Percentiles rank a stretch among this genome's conserved stretches.
Evolutionary conservation across 371 early-diverging fungal species (phyloP).

Genomic region (Mucor racemosus): DNA sequence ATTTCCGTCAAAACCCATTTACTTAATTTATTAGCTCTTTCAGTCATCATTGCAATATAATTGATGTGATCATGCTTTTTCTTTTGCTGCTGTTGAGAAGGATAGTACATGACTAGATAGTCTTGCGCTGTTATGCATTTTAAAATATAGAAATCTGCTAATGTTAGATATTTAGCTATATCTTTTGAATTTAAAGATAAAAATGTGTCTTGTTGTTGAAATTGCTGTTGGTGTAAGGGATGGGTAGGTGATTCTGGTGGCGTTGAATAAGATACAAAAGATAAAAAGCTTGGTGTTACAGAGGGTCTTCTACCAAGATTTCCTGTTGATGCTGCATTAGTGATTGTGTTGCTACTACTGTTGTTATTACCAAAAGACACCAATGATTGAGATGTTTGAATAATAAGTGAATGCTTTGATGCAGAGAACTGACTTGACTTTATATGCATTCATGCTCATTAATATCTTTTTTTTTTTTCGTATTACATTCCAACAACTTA

Average conservation of each 20-base stretch:
- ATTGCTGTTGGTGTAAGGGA: neutral
- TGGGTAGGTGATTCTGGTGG: slow-evolving; percentile 43
- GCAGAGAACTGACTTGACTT: slow-evolving; percentile 1
- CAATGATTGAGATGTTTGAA: slow-evolving; percentile 27
- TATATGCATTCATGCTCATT: neutral
- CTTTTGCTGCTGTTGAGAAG: neutral
- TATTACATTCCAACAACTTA: slow-evolving; percentile 4
- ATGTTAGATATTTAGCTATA: slow-evolving; percentile 44
- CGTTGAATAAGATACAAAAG: slow-evolving; percentile 31
- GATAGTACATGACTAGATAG: slow-evolving; percentile 29
- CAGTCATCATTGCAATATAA: slow-evolving; percentile 44
- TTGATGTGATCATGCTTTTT: slow-evolving; percentile 12
- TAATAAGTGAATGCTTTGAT: slow-evolving; percentile 30
- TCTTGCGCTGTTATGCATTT: slow-evolving; percentile 50
- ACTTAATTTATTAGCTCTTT: slow-evolving; percentile 44
- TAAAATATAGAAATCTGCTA: slow-evolving; percentile 47
- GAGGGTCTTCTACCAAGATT: slow-evolving; percentile 27
- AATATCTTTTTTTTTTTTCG: too few relatives aligned
- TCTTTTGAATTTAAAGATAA: slow-evolving; percentile 30
- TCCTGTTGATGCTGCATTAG: neutral
- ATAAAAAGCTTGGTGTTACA: slow-evolving; percentile 28
- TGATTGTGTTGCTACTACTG: neutral
- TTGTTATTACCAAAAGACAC: slow-evolving; percentile 15
- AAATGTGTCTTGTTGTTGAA: neutral
- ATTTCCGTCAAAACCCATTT: slow-evolving; percentile 44